Conservation (phyloP, 352 stramenopile species). For the Globisporangium okanoganense region DNA sequence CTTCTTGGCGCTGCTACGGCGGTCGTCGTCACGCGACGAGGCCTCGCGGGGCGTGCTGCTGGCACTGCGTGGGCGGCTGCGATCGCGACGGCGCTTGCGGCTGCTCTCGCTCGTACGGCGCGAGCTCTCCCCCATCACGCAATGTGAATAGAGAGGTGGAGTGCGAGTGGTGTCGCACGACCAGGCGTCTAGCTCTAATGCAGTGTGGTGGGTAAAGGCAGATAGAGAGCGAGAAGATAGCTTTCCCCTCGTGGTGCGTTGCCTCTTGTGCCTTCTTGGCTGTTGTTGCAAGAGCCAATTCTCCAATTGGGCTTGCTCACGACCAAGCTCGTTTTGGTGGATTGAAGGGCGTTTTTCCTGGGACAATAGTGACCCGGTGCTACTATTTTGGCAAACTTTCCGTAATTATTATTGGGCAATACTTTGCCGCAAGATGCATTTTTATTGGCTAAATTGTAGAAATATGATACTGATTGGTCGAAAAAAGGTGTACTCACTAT, state of each 20-base stretch:
- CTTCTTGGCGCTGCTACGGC: constrained; percentile 9
- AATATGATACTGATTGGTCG: too few species aligned
- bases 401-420: too few species aligned
- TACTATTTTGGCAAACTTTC: too few species aligned
- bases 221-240: not conserved
- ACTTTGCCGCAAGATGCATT: too few species aligned
- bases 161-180: not conserved
- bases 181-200: not conserved
- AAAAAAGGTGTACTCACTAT: too few species aligned
- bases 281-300: not conserved
- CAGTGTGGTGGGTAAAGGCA: not conserved
- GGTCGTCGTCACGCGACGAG: constrained; percentile 17
- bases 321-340: not conserved
- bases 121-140: constrained; percentile 20
- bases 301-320: constrained; percentile 12
- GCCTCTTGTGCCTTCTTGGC: not conserved
- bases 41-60: constrained; percentile 13
- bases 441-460: too few species aligned
- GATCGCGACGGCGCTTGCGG: constrained; percentile 31
- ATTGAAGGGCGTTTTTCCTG: constrained; percentile 11
- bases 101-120: constrained; percentile 13
- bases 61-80: constrained; percentile 15
- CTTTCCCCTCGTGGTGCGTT: not conserved
- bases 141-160: not conserved
- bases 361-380: too few species aligned